These are phyloP conservation scores for Carex parvula DNA, from an alignment of 176 grass and related monocot species.

Conservation along the genomic window DNA sequence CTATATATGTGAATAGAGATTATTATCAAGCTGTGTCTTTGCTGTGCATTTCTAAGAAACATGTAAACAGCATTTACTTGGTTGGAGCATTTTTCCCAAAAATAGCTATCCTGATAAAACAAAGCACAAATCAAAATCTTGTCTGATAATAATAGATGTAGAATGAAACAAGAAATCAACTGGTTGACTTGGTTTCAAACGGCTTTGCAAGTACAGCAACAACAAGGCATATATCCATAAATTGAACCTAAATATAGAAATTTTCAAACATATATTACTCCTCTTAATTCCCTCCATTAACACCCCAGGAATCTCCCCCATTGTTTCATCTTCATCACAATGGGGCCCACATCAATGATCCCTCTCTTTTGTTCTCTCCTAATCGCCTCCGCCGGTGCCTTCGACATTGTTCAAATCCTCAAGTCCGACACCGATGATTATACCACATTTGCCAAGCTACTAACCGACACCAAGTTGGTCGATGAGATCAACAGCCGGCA, in stretches of 20 bases:
- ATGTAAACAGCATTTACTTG: not conserved
- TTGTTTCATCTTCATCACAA: not conserved
- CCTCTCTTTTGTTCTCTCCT: slow-evolving; percentile 25
- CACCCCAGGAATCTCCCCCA: not conserved
- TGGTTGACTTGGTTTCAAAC: not conserved
- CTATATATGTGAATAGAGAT: not conserved
- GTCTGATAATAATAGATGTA: not conserved
- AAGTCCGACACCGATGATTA: slow-evolving; percentile 30
- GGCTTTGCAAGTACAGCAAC: not conserved
- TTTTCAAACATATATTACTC: not conserved
- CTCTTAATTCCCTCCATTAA: not conserved
- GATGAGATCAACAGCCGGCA: slow-evolving; percentile 63
- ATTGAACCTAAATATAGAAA: slow-evolving; percentile 18
- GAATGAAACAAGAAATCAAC: not conserved
- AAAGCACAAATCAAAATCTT: not conserved
- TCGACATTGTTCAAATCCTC: slow-evolving; percentile 57
- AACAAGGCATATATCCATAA: slow-evolving; percentile 2
- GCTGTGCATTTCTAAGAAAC: not conserved
- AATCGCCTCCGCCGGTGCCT: slow-evolving; percentile 20
- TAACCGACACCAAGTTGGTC: slow-evolving; percentile 45
- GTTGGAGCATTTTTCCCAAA: slow-evolving; percentile 19
- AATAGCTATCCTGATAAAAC: slow-evolving; percentile 17
- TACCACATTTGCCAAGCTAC: slow-evolving; percentile 46
- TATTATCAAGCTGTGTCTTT: not conserved
- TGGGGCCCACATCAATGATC: slow-evolving; percentile 18